A percentile compares a stretch with the other conserved stretches of the same genome.
Evolutionary conservation across 2,329 filamentous ascomycete species (phyloP).

Genomic region (Lachnellula suecica): DNA sequence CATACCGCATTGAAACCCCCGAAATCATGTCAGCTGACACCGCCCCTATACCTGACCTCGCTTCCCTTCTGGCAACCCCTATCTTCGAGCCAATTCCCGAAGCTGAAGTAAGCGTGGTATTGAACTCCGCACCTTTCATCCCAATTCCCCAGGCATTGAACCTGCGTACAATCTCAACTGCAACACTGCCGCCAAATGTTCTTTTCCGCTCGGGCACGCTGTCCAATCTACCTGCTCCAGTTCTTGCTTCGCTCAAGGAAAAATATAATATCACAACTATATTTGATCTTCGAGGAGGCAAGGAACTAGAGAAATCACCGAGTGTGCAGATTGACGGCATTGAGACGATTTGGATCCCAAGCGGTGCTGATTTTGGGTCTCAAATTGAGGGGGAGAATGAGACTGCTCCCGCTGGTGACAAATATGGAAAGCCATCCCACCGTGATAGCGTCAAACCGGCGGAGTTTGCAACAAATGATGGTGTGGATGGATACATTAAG

Average conservation of each 20-base stretch:
- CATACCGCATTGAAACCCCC: background rate
- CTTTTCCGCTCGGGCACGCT: constrained; percentile 18
- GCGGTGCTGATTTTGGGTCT: constrained; percentile 22
- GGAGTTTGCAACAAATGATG: constrained; percentile 45
- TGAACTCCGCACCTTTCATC: constrained; percentile 18
- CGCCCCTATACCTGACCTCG: background rate
- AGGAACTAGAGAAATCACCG: constrained; percentile 42
- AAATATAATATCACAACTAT: constrained; percentile 30
- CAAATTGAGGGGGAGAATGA: background rate
- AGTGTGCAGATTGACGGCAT: constrained; percentile 45
- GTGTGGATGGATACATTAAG: constrained; percentile 42
- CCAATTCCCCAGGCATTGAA: constrained; percentile 14
- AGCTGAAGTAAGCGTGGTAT: background rate
- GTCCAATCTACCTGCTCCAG: constrained; percentile 1
- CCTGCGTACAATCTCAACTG: constrained; percentile 13
- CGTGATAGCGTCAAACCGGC: constrained; percentile 28
- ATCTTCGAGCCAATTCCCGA: background rate
- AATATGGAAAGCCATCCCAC: background rate
- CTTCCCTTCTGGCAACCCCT: constrained; percentile 4
- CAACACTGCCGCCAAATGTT: constrained; percentile 3
- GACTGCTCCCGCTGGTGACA: constrained; percentile 33
- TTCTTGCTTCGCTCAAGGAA: constrained; percentile 3
- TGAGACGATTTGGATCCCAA: constrained; percentile 45
- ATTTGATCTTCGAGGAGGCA: constrained; percentile 50
- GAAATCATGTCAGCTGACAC: background rate